These are phyloP conservation scores for Talaromyces proteolyticus DNA, from an alignment of 495 filamentous ascomycete species.

Conservation along the genomic window DNA sequence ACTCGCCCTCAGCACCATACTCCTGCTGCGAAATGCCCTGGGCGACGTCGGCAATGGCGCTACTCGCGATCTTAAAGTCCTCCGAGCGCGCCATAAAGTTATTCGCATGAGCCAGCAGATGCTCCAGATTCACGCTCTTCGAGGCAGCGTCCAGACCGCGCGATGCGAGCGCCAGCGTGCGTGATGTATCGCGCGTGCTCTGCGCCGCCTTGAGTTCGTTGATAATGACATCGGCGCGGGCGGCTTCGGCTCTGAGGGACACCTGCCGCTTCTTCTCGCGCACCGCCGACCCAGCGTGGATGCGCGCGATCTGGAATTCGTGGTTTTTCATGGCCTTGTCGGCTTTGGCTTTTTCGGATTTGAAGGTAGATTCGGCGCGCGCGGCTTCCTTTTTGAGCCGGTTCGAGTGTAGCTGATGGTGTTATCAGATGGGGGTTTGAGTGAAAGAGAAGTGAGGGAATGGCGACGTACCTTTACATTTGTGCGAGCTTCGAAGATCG, in stretches of 20 bases:
- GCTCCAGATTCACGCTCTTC: slow-evolving; percentile 39
- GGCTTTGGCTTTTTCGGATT: slow-evolving; percentile 43
- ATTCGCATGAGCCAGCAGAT: slow-evolving; percentile 37
- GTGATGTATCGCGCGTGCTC: slow-evolving; percentile 40
- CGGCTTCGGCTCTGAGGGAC: slow-evolving; percentile 37
- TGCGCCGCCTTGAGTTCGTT: slow-evolving; percentile 45
- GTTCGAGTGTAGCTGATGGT: slow-evolving; percentile 36
- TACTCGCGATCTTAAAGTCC: slow-evolving; percentile 43
- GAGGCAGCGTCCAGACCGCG: slow-evolving; percentile 39
- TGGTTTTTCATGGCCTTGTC: slow-evolving; percentile 44
- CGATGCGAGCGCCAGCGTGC: slow-evolving; percentile 36
- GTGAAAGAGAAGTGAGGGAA: neutral
- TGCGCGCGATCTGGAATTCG: slow-evolving; percentile 45
- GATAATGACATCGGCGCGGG: slow-evolving; percentile 43
- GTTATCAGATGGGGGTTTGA: neutral
- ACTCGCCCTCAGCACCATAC: slow-evolving; percentile 40
- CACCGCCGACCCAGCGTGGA: slow-evolving; percentile 41
- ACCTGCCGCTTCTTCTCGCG: slow-evolving; percentile 43
- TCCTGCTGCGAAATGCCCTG: slow-evolving; percentile 41
- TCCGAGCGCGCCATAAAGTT: slow-evolving; percentile 41
- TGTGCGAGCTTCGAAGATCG: slow-evolving; percentile 45
- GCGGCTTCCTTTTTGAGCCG: slow-evolving; percentile 41
- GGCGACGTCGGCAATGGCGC: slow-evolving; percentile 41
- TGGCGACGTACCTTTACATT: slow-evolving; percentile 38
- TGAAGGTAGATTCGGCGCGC: slow-evolving; percentile 40